phyloP scores from a whole-genome alignment of 805 yeast genomes.

The Ogataea nakhonphanomensis region DNA sequence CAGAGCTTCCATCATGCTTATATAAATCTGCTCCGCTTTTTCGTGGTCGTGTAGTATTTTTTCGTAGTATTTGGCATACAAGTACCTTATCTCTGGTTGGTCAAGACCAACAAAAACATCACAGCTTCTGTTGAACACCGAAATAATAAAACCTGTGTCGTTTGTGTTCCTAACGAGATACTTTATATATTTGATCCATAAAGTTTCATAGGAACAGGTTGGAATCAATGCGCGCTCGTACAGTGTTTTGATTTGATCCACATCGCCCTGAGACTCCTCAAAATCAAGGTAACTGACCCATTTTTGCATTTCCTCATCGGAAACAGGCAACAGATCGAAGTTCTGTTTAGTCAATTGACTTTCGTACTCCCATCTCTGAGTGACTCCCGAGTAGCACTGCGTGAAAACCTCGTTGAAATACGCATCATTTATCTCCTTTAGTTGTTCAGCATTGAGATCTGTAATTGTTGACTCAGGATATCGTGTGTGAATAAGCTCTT shows the following conservation, averaged over 20 bases:
- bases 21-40: constrained; percentile 20
- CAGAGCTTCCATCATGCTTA: constrained; percentile 12
- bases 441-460: constrained; percentile 18
- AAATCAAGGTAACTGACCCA: constrained; percentile 67
- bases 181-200: constrained; percentile 68
- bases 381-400: constrained; percentile 49
- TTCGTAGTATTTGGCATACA: constrained; percentile 29
- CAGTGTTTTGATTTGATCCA: constrained; percentile 39
- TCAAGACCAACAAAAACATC: constrained; percentile 34
- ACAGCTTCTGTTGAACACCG: constrained; percentile 51
- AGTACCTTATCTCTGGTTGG: constrained; percentile 25
- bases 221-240: constrained; percentile 77
- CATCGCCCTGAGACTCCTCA: constrained; percentile 32
- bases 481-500: constrained; percentile 26
- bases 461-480: constrained; percentile 8
- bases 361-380: constrained; percentile 70
- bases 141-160: constrained; percentile 26
- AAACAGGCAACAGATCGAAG: constrained; percentile 49
- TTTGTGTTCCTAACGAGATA: constrained; percentile 41
- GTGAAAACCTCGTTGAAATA: constrained; percentile 42
- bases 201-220: constrained; percentile 50
- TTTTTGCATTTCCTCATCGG: constrained; percentile 39
- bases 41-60: constrained; percentile 18
- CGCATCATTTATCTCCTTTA: constrained; percentile 36
- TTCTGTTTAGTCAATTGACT: constrained; percentile 53